Base-by-base conservation (phyloP, 2,329 filamentous ascomycete species). In the Venturia nashicola region DNA sequence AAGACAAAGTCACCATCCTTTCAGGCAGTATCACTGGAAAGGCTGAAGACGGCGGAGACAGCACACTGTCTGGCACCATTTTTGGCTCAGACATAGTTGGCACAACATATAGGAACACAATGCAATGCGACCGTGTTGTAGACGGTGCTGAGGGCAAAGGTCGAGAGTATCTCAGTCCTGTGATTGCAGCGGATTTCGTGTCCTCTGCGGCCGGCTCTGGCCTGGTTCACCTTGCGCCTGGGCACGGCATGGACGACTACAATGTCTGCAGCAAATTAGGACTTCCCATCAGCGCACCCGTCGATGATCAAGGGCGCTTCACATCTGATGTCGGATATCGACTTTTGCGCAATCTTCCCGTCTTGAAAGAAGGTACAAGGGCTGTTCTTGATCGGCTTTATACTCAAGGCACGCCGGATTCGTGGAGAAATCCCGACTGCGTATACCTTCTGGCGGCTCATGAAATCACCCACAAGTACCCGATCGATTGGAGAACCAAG, bases 401-500 rank as follows among this genome's bases (percentile, higher is more conserved):
- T 14, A 46, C 5, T 8, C 32, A 16, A 36, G 36, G 23, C 11
- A 43, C 39, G 8, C 3, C 48, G 8, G n/a, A 63, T 59, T 5
- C 2, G 2, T n/a, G 32, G 51, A 27, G 23, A 12, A 12, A 20
- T n/a, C 27, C 14, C 14, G 32, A 57, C 23, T 36, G 9, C 12
- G 3, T 68, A 16, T 68, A 67, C 23, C 82, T 97, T 3, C 77
- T 97, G 48, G 81, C 82, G 46, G 83, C 82, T 4, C 88, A 95
- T 68, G 80, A 80, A 64, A 88, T 93, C 72, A 82, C 81, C 62
- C 94, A 99, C 79, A 97, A 96, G 74, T 97, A 97, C 72, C 94
- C 94, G 0, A 96, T 97, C 69, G 94, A 99, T 76, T 99, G 94
- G 94, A 84, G 94, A 63, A 96, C 93, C 0, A 99, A 97, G 75